phyloP scores from a whole-genome alignment of 441 rosid genomes.

The Hura crepitans region DNA sequence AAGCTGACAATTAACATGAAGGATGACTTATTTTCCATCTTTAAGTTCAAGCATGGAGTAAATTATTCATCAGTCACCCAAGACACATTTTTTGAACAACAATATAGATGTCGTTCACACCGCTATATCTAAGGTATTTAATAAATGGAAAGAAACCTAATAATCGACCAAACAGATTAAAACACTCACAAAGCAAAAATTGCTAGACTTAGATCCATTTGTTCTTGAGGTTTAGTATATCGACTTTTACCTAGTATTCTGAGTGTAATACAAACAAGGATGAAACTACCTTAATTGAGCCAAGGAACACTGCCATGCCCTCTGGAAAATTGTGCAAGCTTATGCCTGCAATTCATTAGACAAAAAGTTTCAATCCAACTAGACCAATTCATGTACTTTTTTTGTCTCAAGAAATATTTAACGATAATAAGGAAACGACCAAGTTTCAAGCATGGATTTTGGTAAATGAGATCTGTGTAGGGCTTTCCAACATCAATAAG shows the following conservation, averaged over 20 bases:
- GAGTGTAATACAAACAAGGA: conserved; percentile 12
- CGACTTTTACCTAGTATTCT: background rate
- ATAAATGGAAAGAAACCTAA: background rate
- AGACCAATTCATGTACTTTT: conserved; percentile 10
- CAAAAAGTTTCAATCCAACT: conserved; percentile 18
- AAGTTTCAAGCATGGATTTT: background rate
- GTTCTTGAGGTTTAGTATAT: background rate
- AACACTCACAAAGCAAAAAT: background rate
- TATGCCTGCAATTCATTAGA: conserved; percentile 55
- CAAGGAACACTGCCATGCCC: conserved; percentile 99
- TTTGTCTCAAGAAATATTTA: too few species aligned
- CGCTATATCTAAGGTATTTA: background rate
- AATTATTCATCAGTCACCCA: background rate
- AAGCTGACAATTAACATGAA: background rate
- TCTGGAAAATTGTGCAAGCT: conserved; percentile 99
- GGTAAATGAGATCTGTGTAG: background rate
- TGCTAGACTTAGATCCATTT: background rate
- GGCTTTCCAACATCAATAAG: conserved; percentile 2
- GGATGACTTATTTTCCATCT: background rate
- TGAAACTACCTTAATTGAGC: conserved; percentile 76
- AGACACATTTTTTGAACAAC: background rate
- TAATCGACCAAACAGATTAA: background rate
- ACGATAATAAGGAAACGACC: background rate
- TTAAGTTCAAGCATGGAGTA: background rate
- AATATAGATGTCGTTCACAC: background rate